Evolutionary conservation across 345 rosid species (phyloP).

Genomic region (Syzygium aromaticum): DNA sequence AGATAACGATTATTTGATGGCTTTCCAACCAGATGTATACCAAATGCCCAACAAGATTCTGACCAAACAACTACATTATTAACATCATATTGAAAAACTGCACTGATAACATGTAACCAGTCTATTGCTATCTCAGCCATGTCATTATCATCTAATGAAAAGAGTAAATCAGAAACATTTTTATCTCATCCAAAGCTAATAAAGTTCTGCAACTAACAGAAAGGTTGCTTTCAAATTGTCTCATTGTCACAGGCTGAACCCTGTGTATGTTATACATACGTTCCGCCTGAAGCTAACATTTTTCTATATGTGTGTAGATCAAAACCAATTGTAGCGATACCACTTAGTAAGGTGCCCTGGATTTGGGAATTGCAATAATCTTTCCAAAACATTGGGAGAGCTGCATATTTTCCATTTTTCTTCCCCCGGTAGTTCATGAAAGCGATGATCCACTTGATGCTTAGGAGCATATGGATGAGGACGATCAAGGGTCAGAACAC

Average conservation of each 20-base stretch:
- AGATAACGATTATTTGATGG: not conserved
- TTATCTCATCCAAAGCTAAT: not conserved
- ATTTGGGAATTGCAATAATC: not conserved
- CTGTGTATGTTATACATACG: not conserved
- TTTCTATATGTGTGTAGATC: not conserved
- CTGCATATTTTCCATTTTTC: not conserved
- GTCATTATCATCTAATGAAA: not conserved
- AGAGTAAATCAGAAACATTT: not conserved
- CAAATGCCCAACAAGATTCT: not conserved
- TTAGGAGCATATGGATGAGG: not conserved
- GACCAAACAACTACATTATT: not conserved
- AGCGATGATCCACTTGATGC: not conserved
- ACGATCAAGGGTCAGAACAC: not conserved
- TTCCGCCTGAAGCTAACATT: not conserved
- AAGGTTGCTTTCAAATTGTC: not conserved
- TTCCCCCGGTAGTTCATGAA: not conserved
- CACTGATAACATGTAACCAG: not conserved
- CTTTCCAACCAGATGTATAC: not conserved
- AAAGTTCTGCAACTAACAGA: not conserved
- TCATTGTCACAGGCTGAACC: not conserved
- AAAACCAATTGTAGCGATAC: not conserved
- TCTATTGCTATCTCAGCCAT: not conserved
- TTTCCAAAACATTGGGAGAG: not conserved
- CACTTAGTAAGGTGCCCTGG: not conserved
- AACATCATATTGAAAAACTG: not conserved